Base-by-base conservation (phyloP, 2,329 filamentous ascomycete species). In the Verticillium longisporum region DNA sequence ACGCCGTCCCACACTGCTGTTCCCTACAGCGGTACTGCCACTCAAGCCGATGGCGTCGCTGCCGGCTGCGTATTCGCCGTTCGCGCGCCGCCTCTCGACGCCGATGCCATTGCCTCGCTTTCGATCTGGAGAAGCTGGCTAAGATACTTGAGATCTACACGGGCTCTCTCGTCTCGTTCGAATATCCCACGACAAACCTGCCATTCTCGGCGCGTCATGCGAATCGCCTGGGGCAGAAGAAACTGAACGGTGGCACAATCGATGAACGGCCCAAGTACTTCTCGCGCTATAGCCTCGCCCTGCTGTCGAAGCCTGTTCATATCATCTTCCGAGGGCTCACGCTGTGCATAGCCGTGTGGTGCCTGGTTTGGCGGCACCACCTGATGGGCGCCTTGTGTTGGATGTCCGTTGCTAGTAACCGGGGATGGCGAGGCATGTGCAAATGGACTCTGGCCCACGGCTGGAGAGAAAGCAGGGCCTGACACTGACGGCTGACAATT, bases 141-240 rank as follows among this genome's bases (percentile, higher is more conserved):
- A 3, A 88, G 75, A 59, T 84, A 78, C 58, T 80, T 75, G 18
- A 88, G 72, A 68, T 92, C 86, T 1, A 86, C 82, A 26, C 85
- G 80, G 0, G 90, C 85, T 26, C 81, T 82, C 0, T 86, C 85
- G 60, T 92, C 87, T 11, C 81, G 79, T 57, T 87, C 82, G 31
- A 92, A 80, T 14, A 94, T 87, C 50, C 83, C 80, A 58, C 83
- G 81, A 64, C 97, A 84, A 33, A 95, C 85, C 60, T 84, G 80
- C 83, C 95, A 88, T 70, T 96, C 90, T 14, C 83, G 77, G n/a
- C 84, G 79, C 55, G 87, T 81, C 79, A 90, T 91, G 57, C 83
- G 82, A 21, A 82, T 85, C 1, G 88, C 88, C 65, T 90, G 87
- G 5, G 86, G 84, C 55, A 92, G 77, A 4, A 93, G 76, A 67